phyloP scores from a whole-genome alignment of 2,329 filamentous ascomycete species.

The Talaromyces sp. region DNA sequence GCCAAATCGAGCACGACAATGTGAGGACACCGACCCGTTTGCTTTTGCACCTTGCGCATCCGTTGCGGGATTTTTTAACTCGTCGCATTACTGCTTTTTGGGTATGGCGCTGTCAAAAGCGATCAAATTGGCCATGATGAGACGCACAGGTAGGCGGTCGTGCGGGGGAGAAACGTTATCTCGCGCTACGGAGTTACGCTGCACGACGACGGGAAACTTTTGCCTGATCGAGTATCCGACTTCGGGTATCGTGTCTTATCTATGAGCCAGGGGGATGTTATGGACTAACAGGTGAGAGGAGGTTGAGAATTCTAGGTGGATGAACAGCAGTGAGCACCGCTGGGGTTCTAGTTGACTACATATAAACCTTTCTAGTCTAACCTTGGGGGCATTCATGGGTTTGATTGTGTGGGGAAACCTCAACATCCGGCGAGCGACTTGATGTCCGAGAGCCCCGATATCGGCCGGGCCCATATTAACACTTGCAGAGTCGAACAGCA shows the following conservation, averaged over 20 bases:
- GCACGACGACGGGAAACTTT: constrained; percentile 16
- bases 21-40: constrained; percentile 36
- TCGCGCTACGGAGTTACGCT: background rate
- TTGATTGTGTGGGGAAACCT: no score
- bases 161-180: constrained; percentile 22
- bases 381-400: no score
- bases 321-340: no score
- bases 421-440: no score
- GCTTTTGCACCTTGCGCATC: constrained; percentile 46
- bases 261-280: no score
- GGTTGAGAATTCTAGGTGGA: no score
- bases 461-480: no score
- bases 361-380: no score
- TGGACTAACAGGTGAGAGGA: no score
- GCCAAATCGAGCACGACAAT: background rate
- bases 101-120: constrained; percentile 4
- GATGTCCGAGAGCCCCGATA: no score
- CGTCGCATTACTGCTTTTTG: constrained; percentile 33
- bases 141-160: constrained; percentile 2
- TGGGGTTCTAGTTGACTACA: no score
- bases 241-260: background rate
- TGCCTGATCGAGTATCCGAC: constrained; percentile 16
- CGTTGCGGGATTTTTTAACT: constrained; percentile 47
- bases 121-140: constrained; percentile 8
- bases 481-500: no score